Base-by-base conservation (phyloP, 768 basidiomycete species). In the Tylopilus vinaceipallidus region DNA sequence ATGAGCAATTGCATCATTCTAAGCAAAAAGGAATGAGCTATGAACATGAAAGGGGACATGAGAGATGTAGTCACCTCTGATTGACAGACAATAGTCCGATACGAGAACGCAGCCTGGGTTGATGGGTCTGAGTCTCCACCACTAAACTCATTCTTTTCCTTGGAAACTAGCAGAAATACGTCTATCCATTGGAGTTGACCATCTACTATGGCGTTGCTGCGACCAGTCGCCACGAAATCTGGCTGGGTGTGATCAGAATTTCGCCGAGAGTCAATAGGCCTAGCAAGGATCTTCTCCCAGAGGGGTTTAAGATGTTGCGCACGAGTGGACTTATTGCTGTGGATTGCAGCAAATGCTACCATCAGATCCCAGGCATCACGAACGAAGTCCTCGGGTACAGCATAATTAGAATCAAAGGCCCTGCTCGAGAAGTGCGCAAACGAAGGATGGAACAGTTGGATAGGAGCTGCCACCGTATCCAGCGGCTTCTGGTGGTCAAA, bases 61-160 rank as follows among this genome's bases (percentile, higher is more conserved):
- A 30, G 32, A 16, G 16, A n/a, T 14, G 6, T 9, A 14, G 16
- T 43, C n/a, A 63, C 56, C 42, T 57, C 38, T 0, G 12, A 0
- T 29, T 57, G 55, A 38, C 45, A 17, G 47, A 62, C 55, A 34
- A 57, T 39, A 11, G 42, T 46, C 4, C 26, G 50, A 49, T 58
- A 64, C 0, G 56, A 61, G 24, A 71, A 60, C n/a, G 45, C 47
- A 0, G 53, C 72, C 55, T 70, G 71, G 3, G 32, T 52, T 16
- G 59, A 59, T 11, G 65, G 64, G 49, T 73, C 69, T 20, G 49
- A 70, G 12, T 58, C 36, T 50, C 50, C 54, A 54, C 58, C 42
- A 0, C 50, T 47, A 37, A 57, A 34, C 23, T 57, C 47, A 2
- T 47, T 53, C 26, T 53, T 53, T 13, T 65, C 48, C 50, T 71